phyloP scores from a whole-genome alignment of 148 eudicot species.

The Hydrangea macrophylla region DNA sequence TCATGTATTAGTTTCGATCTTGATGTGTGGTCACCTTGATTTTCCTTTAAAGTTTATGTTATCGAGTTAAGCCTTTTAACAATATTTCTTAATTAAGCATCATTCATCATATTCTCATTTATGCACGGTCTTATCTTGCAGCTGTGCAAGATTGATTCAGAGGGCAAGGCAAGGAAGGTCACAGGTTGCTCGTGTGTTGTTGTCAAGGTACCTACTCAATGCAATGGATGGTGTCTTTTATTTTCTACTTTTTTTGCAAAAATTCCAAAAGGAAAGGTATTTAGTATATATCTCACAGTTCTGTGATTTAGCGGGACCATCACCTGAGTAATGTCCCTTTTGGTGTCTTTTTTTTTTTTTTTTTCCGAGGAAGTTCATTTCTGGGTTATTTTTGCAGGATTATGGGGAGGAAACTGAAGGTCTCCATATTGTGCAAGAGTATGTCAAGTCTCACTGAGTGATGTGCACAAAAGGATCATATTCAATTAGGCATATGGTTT shows the following conservation, averaged over 20 bases:
- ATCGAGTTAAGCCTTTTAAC: background rate
- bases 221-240: background rate
- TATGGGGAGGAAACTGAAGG: conserved; percentile 51
- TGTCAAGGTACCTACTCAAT: conserved; percentile 30
- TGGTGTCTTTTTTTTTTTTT: background rate
- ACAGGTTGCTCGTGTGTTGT: conserved; percentile 50
- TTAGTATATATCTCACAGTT: too few relatives aligned
- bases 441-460: conserved; percentile 42
- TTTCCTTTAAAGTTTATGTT: background rate
- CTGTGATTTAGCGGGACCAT: too few relatives aligned
- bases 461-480: conserved; percentile 5
- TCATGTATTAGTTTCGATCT: background rate
- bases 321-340: too few relatives aligned
- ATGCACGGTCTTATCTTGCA: conserved; percentile 8
- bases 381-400: conserved; percentile 22
- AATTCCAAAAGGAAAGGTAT: too few relatives aligned
- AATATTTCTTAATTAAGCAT: background rate
- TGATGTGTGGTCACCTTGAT: background rate
- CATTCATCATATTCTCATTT: background rate
- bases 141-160: conserved; percentile 55
- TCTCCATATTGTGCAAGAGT: conserved; percentile 45
- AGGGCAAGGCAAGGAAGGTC: conserved; percentile 53
- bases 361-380: background rate
- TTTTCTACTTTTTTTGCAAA: too few relatives aligned
- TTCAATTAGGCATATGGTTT: background rate